phyloP scores from a whole-genome alignment of 768 basidiomycete genomes.

The Lentinula lateritia region DNA sequence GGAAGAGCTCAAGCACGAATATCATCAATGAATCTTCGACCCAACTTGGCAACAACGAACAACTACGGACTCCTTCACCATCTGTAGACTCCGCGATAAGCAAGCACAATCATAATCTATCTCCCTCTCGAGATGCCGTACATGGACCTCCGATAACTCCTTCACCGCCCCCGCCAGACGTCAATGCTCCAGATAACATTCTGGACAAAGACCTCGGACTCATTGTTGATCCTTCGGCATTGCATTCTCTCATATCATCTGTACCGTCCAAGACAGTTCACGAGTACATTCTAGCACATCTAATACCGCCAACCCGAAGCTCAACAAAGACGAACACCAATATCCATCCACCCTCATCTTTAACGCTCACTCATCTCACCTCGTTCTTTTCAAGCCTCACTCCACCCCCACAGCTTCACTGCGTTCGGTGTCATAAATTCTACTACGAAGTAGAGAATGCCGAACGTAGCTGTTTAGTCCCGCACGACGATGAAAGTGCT shows the following conservation, averaged over 20 bases:
- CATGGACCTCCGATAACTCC: constrained; percentile 33
- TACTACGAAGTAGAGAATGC: constrained; percentile 71
- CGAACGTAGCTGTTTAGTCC: constrained; percentile 63
- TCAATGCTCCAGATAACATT: constrained; percentile 3
- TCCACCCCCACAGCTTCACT: constrained; percentile 68
- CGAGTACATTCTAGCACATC: constrained; percentile 49
- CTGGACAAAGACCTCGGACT: constrained; percentile 7
- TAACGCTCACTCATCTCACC: constrained; percentile 41
- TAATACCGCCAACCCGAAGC: constrained; percentile 22
- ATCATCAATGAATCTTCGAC: background rate
- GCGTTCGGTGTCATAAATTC: constrained; percentile 66
- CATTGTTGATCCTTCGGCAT: constrained; percentile 32
- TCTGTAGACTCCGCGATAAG: constrained; percentile 26
- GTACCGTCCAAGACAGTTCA: constrained; percentile 67
- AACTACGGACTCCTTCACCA: constrained; percentile 51
- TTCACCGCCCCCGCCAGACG: constrained; percentile 17
- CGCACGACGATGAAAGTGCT: constrained; percentile 80
- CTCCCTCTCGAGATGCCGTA: constrained; percentile 23
- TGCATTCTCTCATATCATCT: constrained; percentile 48
- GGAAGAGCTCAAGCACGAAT: background rate
- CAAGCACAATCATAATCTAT: constrained; percentile 12
- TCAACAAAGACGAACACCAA: background rate
- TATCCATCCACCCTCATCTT: constrained; percentile 21
- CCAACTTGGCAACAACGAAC: constrained; percentile 13
- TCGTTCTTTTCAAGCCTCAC: constrained; percentile 57